These are phyloP conservation scores for Debaryomyces singareniensis DNA, from an alignment of 1,139 yeast species.

Conservation along the genomic window DNA sequence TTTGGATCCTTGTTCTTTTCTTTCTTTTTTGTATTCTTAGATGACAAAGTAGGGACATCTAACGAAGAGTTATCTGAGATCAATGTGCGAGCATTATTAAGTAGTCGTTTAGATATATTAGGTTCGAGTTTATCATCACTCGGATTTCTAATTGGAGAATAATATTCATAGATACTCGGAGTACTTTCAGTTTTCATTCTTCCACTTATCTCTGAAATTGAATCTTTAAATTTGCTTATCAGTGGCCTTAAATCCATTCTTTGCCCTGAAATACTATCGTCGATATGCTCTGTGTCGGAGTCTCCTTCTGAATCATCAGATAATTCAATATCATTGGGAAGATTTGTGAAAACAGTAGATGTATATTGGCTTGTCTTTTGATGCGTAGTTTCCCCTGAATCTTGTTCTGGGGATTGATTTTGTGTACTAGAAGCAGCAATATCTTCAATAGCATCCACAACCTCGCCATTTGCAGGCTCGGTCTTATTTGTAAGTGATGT, in stretches of 20 bases:
- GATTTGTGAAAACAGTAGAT: constrained; percentile 37
- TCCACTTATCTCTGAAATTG: neutral
- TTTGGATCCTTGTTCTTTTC: constrained; percentile 26
- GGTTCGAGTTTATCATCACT: constrained; percentile 15
- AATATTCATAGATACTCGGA: constrained; percentile 7
- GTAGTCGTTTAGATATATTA: constrained; percentile 26
- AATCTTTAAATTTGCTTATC: neutral
- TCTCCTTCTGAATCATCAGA: constrained; percentile 46
- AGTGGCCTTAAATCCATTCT: constrained; percentile 1
- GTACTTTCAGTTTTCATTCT: neutral
- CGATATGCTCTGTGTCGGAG: constrained; percentile 22
- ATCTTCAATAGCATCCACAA: too few species aligned
- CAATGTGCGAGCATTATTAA: constrained; percentile 36
- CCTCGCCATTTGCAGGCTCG: too few species aligned
- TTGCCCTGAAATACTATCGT: constrained; percentile 9
- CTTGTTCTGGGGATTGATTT: too few species aligned
- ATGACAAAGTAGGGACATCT: constrained; percentile 20
- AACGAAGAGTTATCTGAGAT: constrained; percentile 24
- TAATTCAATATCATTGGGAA: constrained; percentile 44
- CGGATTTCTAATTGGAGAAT: constrained; percentile 16
- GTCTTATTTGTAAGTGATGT: too few species aligned
- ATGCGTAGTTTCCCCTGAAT: too few species aligned
- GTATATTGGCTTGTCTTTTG: constrained; percentile 15
- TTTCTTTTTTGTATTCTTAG: constrained; percentile 10
- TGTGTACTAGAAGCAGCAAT: too few species aligned